Base-by-base conservation (phyloP, 225 moss, liverwort and hornwort genomes). In the Sphagnum contortum region DNA sequence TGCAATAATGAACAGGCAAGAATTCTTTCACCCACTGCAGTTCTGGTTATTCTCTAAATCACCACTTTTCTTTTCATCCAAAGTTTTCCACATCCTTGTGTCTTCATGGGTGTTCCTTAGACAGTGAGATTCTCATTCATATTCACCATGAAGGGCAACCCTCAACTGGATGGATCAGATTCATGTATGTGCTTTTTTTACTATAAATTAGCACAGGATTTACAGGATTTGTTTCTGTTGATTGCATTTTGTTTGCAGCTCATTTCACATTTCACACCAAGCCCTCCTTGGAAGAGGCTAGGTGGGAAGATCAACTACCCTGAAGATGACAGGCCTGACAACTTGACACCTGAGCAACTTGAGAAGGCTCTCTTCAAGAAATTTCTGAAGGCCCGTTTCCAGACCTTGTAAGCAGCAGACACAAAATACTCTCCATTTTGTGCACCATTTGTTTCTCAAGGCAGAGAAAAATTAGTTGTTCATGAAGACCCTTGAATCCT, bases 281-380 rank as follows among this genome's bases (percentile, higher is more conserved):
- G 78, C 66, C 62, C 75, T 58, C 69, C 84, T 60, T 84, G 84
- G 84, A 81, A 73, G 73, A 81, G 78, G 67, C 59, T 81, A 78
- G 78, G 80, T 51, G 84, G 80, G 71, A 78, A 67, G 57, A 81
- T 84, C 64, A 73, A 81, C 69, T 78, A 84, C 12, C 80, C 84
- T 48, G 59, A 58, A 67, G 73, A 75, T 63, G 81, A 80, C 68
- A 69, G 69, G 48, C 84, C 80, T 47, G 62, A 71, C 69, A 70
- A 78, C 50, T 61, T 84, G 67, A 75, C 84, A 55, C 71, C 81
- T 45, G 70, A 62, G 69, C 70, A 70, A 66, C 81, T 84, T 51
- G 84, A 84, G 59, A 72, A 60, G 53, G 71, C 71, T 57, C 73
- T 81, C 13, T 84, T 84, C 65, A 77, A 81, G 66, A 84, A 76